A percentile compares a stretch with the other conserved stretches of the same genome.
Conservation (phyloP, 345 rosid species). For the Bruguiera parviflora region DNA sequence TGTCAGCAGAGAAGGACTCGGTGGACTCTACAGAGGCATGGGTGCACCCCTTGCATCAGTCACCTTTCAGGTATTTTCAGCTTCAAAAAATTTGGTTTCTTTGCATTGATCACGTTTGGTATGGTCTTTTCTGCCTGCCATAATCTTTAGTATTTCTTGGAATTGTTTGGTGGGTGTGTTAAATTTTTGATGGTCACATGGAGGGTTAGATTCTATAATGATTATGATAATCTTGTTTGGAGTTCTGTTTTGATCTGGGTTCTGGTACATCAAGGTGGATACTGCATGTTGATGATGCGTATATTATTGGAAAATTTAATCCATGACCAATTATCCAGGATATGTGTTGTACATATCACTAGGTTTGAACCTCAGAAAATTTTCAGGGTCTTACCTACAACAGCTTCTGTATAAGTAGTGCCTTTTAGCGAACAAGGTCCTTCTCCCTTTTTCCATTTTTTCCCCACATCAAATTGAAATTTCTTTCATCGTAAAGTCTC, state of each 20-base stretch:
- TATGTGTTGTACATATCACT: not conserved
- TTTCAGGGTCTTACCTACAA: slow-evolving; percentile 2
- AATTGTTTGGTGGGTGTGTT: not conserved
- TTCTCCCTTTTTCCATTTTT: too few relatives aligned
- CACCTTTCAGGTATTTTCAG: slow-evolving; percentile 65
- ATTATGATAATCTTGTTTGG: not conserved
- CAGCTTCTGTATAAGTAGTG: not conserved
- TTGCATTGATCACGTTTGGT: slow-evolving; percentile 6
- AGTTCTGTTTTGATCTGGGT: not conserved
- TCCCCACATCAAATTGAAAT: too few relatives aligned
- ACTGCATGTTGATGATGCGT: not conserved
- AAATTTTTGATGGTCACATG: slow-evolving; percentile 5
- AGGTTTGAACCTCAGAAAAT: not conserved
- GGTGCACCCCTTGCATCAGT: slow-evolving; percentile 89
- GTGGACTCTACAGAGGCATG: slow-evolving; percentile 87
- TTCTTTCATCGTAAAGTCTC: too few relatives aligned
- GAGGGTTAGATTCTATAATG: slow-evolving; percentile 11
- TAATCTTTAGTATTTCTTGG: not conserved
- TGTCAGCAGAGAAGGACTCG: slow-evolving; percentile 59
- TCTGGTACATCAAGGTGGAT: not conserved
- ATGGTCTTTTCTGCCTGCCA: not conserved
- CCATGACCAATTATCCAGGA: too few relatives aligned
- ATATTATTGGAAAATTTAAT: not conserved
- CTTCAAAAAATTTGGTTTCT: not conserved
- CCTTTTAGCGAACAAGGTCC: not conserved